Percentiles rank a stretch among this genome's conserved stretches.
phyloP scores from a whole-genome alignment of 345 rosid species.

The Eucalyptus sp. region DNA sequence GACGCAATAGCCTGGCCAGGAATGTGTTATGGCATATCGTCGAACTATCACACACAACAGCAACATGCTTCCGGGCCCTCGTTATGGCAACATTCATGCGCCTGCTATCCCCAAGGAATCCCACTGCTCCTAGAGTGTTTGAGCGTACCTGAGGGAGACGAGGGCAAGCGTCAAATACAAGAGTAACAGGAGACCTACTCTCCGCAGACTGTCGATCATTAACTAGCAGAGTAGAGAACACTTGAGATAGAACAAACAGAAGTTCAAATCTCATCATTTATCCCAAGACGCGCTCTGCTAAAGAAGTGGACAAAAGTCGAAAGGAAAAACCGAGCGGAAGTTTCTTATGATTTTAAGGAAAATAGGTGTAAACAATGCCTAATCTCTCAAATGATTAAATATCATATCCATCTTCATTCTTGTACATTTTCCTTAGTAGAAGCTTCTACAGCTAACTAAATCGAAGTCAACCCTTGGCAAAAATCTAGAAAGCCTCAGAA shows the following conservation, averaged over 20 bases:
- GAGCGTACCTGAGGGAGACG: slow-evolving; percentile 55
- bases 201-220: background rate
- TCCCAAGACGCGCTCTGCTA: background rate
- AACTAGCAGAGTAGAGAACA: background rate
- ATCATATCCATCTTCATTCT: background rate
- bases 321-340: background rate
- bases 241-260: background rate
- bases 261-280: background rate
- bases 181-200: background rate
- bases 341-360: background rate
- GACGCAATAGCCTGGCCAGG: slow-evolving; percentile 79
- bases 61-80: slow-evolving; percentile 78
- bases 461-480: background rate
- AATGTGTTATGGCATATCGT: slow-evolving; percentile 92
- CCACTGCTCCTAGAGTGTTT: slow-evolving; percentile 79
- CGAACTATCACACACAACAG: slow-evolving; percentile 90
- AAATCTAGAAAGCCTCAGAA: background rate
- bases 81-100: slow-evolving; percentile 92
- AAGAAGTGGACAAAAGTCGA: background rate
- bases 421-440: background rate
- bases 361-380: background rate
- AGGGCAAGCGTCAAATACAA: background rate
- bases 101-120: slow-evolving; percentile 88
- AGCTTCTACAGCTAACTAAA: background rate
- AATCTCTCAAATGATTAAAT: background rate